These are phyloP conservation scores for Colletotrichum musae DNA, from an alignment of 2,329 filamentous ascomycete genomes.

Conservation along the genomic window DNA sequence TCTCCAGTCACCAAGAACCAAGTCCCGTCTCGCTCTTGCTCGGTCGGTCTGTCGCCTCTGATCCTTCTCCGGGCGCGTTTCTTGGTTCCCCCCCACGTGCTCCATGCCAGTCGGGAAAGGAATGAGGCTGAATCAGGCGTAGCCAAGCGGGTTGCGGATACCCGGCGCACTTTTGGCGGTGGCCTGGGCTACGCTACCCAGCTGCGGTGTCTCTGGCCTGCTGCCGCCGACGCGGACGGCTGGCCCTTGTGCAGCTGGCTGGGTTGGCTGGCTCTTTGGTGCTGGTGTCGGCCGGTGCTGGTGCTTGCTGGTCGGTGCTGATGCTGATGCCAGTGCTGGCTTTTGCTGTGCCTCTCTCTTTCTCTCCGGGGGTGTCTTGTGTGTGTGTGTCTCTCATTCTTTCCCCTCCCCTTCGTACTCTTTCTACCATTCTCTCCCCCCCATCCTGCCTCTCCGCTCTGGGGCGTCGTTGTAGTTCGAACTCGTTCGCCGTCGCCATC, in stretches of 20 bases:
- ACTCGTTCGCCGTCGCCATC: neutral
- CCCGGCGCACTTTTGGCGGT: slow-evolving; percentile 39
- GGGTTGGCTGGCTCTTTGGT: slow-evolving; percentile 1
- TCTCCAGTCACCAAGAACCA: slow-evolving; percentile 11
- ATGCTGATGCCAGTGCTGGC: neutral
- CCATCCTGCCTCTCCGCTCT: slow-evolving; percentile 23
- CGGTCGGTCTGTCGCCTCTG: slow-evolving; percentile 28
- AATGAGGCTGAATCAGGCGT: slow-evolving; percentile 51
- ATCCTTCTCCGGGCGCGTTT: slow-evolving; percentile 39
- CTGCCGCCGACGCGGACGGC: slow-evolving; percentile 31
- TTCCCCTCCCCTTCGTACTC: slow-evolving; percentile 32
- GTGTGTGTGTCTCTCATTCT: slow-evolving; percentile 18
- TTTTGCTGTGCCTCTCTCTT: neutral
- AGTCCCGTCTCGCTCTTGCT: slow-evolving; percentile 34
- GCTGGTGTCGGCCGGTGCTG: no score
- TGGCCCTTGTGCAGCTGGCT: slow-evolving; percentile 37
- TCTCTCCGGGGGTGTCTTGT: slow-evolving; percentile 24
- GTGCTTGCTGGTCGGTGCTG: neutral
- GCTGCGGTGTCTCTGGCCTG: slow-evolving; percentile 38
- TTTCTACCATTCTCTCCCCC: slow-evolving; percentile 7
- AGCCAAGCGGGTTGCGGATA: slow-evolving; percentile 42
- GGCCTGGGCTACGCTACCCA: slow-evolving; percentile 27
- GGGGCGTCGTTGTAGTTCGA: slow-evolving; percentile 10
- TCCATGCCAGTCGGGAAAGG: slow-evolving; percentile 42
- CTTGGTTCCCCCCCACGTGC: slow-evolving; percentile 39